Evolutionary conservation across 768 basidiomycete genomes (phyloP).

Genomic region (Trametes cingulata): DNA sequence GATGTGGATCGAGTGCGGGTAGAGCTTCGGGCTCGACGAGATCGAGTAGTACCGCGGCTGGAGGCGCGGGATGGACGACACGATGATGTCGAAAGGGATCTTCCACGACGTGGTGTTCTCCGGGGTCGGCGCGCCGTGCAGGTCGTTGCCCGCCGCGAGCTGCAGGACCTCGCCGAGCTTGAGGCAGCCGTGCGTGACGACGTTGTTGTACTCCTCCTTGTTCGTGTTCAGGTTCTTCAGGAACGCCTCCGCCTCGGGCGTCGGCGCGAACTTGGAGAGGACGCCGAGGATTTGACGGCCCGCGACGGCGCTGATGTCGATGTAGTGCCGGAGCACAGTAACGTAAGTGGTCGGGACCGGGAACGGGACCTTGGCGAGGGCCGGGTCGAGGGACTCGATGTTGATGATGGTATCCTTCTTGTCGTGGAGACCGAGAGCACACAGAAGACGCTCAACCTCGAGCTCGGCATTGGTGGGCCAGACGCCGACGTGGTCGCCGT

Average conservation of each 20-base stretch:
- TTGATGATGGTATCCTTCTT: conserved; percentile 84
- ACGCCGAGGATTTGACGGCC: conserved; percentile 92
- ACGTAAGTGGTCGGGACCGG: conserved; percentile 94
- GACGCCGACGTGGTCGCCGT: conserved; percentile 96
- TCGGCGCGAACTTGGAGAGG: conserved; percentile 87
- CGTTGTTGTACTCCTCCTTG: conserved; percentile 83
- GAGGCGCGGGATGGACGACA: conserved; percentile 89
- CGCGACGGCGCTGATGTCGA: conserved; percentile 93
- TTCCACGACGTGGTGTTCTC: conserved; percentile 83
- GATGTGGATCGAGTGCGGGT: conserved; percentile 89
- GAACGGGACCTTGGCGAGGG: conserved; percentile 98
- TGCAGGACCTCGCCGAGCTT: conserved; percentile 94
- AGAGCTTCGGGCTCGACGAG: conserved; percentile 92
- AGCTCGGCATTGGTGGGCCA: conserved; percentile 95
- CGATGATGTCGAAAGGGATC: conserved; percentile 96
- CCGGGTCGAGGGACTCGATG: conserved; percentile 97
- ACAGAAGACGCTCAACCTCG: conserved; percentile 88
- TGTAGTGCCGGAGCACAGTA: conserved; percentile 93
- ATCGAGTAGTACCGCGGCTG: conserved; percentile 99
- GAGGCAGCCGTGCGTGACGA: conserved; percentile 80
- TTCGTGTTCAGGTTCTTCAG: conserved; percentile 78
- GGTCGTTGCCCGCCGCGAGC: conserved; percentile 81
- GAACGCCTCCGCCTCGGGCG: conserved; percentile 69
- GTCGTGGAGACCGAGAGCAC: conserved; percentile 77
- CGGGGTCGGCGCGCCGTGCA: conserved; percentile 53